phyloP scores from a whole-genome alignment of 306 rosid species.

The Prunus mira region DNA sequence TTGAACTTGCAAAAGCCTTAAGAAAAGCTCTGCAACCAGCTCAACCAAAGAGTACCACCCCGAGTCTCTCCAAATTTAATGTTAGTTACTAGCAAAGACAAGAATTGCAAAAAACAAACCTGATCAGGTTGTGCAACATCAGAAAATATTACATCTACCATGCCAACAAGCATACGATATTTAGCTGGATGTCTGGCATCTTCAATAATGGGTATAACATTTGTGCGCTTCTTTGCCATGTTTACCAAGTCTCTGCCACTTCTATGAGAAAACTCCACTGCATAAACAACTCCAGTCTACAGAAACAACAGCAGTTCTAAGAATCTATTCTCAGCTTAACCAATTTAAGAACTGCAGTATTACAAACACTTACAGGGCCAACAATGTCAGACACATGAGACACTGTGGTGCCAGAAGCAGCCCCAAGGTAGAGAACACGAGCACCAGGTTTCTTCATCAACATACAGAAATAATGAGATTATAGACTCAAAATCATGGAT shows the following conservation, averaged over 20 bases:
- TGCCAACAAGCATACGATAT: constrained; percentile 84
- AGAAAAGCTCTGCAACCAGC: not conserved
- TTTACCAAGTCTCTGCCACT: constrained; percentile 94
- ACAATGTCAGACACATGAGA: constrained; percentile 89
- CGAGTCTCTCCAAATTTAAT: not conserved
- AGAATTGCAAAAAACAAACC: constrained; percentile 38
- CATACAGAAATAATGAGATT: not conserved
- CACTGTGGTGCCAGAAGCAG: constrained; percentile 94
- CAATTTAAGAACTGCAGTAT: not conserved
- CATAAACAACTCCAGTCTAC: constrained; percentile 83
- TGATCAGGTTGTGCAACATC: constrained; percentile 99
- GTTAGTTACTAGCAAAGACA: not conserved
- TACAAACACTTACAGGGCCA: constrained; percentile 59
- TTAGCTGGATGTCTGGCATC: constrained; percentile 92
- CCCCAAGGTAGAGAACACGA: constrained; percentile 76
- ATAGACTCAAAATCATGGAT: not conserved
- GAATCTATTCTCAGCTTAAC: not conserved
- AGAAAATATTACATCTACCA: constrained; percentile 93
- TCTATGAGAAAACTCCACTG: constrained; percentile 87
- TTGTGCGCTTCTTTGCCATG: constrained; percentile 89
- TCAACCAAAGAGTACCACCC: not conserved
- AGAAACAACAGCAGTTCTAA: not conserved
- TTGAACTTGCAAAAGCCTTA: not conserved
- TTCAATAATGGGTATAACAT: constrained; percentile 91
- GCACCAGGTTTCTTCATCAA: constrained; percentile 67